Evolutionary conservation across 75 land plant species (phyloP).

Genomic region (Sequoiadendron giganteum): DNA sequence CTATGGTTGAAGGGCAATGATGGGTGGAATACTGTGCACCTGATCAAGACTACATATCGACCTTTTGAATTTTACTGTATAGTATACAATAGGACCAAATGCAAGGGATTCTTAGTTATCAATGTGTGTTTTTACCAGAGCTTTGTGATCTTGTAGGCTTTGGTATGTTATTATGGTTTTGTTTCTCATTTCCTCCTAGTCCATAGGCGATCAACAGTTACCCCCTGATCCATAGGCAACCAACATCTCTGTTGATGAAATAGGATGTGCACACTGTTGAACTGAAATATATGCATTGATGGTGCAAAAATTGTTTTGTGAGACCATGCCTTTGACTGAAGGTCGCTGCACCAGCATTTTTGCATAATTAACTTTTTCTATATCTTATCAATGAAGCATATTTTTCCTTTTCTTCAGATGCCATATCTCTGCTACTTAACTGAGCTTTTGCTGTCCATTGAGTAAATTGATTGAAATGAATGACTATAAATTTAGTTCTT

Average conservation of each 20-base stretch:
- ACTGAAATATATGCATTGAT: not conserved
- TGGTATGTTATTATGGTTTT: not conserved
- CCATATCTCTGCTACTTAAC: not conserved
- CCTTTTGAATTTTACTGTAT: not conserved
- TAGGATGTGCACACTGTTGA: not conserved
- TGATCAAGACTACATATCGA: not conserved
- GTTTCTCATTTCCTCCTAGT: not conserved
- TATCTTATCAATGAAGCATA: not conserved
- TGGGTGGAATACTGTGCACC: not conserved
- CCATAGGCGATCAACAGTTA: not conserved
- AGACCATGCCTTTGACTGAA: not conserved
- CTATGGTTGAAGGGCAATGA: constrained; percentile 22
- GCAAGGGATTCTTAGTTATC: not conserved
- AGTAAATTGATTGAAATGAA: not conserved
- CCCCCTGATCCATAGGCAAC: not conserved
- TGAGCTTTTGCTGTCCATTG: not conserved
- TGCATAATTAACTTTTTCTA: not conserved
- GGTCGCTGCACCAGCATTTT: not conserved
- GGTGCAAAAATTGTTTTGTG: not conserved
- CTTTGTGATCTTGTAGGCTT: not conserved
- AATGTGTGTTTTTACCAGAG: not conserved
- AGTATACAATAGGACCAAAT: not conserved
- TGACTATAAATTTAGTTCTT: not conserved
- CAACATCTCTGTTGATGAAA: not conserved
- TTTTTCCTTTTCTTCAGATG: not conserved